Evolutionary conservation across 2,329 filamentous ascomycete genomes (phyloP), one percentile per base, ranked within the genome.

Genomic region (Phialocephala subalpina): DNA sequence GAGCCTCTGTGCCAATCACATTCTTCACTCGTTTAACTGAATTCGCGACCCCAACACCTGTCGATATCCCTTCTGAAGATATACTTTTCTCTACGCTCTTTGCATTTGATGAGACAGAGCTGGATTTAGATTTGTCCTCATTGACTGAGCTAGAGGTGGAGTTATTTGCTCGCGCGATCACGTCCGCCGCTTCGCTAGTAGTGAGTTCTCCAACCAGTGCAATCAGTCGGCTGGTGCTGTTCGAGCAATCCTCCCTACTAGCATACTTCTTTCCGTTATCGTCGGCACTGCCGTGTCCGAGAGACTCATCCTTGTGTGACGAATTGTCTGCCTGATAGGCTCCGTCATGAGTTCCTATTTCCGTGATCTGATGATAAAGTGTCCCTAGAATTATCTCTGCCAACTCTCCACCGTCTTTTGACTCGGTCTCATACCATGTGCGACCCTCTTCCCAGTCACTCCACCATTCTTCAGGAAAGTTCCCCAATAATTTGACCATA

Each of bases 341-440:
- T 25, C 5, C 68, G 18, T 68, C 69, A 33, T 71, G 68, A 16
- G 67, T 65, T 16, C 69, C 69, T 7, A 68, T 70, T 22, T 71
- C 59, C 66, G 67, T 69, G n/a, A 71, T 71, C 18, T 62, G 57
- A 5, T 56, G 27, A 25, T 56, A 57, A 20, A 68, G 58, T 18
- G 33, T 64, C 1, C 67, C 67, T 14, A 57, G 16, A 18, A 52
- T 58, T n/a, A 52, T 58, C 14, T 62, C 22, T 1, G 53, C 20
- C 9, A 70, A 52, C 36, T 66, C 33, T 33, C 69, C 69, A 16
- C 27, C 55, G 12, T 47, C 35, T 27, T 53, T 25, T 25, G 36
- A 56, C 3, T 62, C 57, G 3, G 36, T 40, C 7, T 62, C 45
- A 29, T 71, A 69, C 69, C 69, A 70, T 18, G 60, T 9, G 12